Base-by-base conservation (phyloP, 495 filamentous ascomycete species). In the Penicillium maclennaniae region DNA sequence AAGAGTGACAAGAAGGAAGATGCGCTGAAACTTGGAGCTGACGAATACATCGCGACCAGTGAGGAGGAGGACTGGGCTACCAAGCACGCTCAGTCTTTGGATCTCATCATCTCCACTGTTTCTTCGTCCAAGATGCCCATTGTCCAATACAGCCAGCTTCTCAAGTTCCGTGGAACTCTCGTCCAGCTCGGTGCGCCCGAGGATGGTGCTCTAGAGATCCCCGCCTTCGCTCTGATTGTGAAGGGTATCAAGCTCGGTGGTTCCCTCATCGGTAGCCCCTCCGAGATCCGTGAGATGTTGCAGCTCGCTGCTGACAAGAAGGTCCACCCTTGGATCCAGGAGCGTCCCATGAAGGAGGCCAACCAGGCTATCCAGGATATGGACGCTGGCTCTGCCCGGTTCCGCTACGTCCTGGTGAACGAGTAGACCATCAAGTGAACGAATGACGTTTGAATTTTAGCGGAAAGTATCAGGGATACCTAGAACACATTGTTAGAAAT, bases 251-350 rank as follows among this genome's bases (percentile, higher is more conserved):
- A 83, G 70, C 69, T 95, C n/a, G 83, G 79, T 10, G 89, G 89
- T 3, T 85, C 80, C 9, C 41, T 80, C 38, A 89, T 92, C 47
- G 90, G 90, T 6, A 74, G 79, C 17, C 89, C 89, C 0, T 59
- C 57, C 20, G 86, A 92, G 64, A 91, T 93, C 58, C 71, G 80
- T 42, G 86, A 91, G 64, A 95, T 96, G 91, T 62, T 96, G 56
- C 64, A 85, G 26, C 77, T 96, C 43, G 89, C 84, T 16, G 88
- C 71, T 0, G 78, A 86, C 40, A 86, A 91, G 71, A 76, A 77
- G 0, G 67, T 95, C 46, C 81, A 86, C 67, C 77, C 87, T 0
- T 92, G 87, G 87, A 71, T 93, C 14, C 67, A 89, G 65, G 74
- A 80, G 67, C 71, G 84, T 28, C 80, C 84, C 9, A 78, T 96